Percentiles rank a stretch among this genome's conserved stretches.
phyloP scores from a whole-genome alignment of 495 filamentous ascomycete genomes.

The Neurospora sp. region DNA sequence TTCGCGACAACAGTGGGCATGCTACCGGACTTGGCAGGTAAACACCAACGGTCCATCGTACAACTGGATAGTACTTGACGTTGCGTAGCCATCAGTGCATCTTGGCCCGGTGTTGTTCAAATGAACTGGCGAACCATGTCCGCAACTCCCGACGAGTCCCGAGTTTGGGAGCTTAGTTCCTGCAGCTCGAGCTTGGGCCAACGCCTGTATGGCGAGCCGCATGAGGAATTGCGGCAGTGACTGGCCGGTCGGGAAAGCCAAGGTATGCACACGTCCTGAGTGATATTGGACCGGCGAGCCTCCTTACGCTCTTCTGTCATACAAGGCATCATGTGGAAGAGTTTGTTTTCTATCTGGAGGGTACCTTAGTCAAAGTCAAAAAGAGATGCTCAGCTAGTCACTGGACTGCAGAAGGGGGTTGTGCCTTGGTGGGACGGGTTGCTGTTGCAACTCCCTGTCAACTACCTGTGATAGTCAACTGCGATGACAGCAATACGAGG shows the following conservation, averaged over 20 bases:
- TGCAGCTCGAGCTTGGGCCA: background rate
- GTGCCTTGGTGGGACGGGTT: background rate
- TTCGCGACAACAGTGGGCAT: background rate
- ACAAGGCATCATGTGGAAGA: background rate
- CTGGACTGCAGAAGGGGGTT: background rate
- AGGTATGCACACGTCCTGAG: background rate
- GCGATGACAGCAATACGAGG: background rate
- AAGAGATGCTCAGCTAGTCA: background rate
- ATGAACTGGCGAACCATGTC: background rate
- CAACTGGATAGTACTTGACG: background rate
- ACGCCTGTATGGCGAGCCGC: background rate
- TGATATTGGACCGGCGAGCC: background rate
- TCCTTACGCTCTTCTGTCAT: background rate
- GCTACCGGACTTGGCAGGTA: background rate
- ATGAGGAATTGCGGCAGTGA: background rate
- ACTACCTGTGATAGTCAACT: background rate
- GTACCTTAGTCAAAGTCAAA: background rate
- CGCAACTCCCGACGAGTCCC: background rate
- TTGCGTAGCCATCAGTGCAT: background rate
- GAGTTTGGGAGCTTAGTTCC: background rate
- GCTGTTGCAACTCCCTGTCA: background rate
- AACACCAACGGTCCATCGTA: background rate
- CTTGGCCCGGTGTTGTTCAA: background rate
- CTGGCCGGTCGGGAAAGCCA: background rate
- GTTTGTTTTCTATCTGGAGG: background rate